A percentile compares a stretch with the other conserved stretches of the same genome.
These are phyloP conservation scores for Fagopyrum esculentum DNA, from an alignment of 148 eudicot genomes.

Conservation along the genomic window DNA sequence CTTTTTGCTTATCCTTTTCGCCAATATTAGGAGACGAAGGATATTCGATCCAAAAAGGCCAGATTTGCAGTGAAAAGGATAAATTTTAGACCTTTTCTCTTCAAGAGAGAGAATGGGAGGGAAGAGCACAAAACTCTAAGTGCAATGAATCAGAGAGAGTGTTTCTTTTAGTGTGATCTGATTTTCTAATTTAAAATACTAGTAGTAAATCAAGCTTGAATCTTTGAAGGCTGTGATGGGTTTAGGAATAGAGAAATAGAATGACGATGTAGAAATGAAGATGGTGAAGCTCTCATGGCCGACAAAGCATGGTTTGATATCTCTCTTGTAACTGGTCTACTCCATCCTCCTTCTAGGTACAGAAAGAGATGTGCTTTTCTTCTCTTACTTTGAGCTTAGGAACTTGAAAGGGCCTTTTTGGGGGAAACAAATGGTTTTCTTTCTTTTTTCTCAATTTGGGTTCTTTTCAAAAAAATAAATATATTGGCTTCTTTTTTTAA, in stretches of 20 bases:
- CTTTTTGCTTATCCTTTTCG: slow-evolving; percentile 17
- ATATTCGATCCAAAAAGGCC: slow-evolving; percentile 27
- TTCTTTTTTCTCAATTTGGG: no score
- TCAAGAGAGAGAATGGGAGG: slow-evolving; percentile 8
- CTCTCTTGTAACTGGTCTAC: slow-evolving; percentile 13
- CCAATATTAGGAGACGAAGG: slow-evolving; percentile 19
- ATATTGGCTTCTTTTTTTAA: background rate
- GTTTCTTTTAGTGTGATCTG: slow-evolving; percentile 8
- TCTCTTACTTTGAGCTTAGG: background rate
- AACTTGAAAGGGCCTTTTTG: slow-evolving; percentile 6
- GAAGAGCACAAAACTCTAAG: slow-evolving; percentile 17
- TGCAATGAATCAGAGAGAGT: slow-evolving; percentile 24
- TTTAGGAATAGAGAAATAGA: background rate
- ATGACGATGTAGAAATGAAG: background rate
- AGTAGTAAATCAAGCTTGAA: background rate
- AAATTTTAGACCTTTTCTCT: slow-evolving; percentile 9
- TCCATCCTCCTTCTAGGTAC: background rate
- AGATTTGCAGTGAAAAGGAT: slow-evolving; percentile 24
- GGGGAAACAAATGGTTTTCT: slow-evolving; percentile 1
- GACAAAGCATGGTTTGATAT: slow-evolving; percentile 47
- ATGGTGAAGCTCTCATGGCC: slow-evolving; percentile 42
- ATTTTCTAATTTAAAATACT: background rate
- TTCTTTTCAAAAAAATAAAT: background rate
- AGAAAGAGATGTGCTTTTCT: slow-evolving; percentile 11
- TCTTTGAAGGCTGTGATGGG: slow-evolving; percentile 4